A percentile compares a stretch with the other conserved stretches of the same genome.
phyloP scores from a whole-genome alignment of 176 grass and related monocot genomes.

The Zizania latifolia region DNA sequence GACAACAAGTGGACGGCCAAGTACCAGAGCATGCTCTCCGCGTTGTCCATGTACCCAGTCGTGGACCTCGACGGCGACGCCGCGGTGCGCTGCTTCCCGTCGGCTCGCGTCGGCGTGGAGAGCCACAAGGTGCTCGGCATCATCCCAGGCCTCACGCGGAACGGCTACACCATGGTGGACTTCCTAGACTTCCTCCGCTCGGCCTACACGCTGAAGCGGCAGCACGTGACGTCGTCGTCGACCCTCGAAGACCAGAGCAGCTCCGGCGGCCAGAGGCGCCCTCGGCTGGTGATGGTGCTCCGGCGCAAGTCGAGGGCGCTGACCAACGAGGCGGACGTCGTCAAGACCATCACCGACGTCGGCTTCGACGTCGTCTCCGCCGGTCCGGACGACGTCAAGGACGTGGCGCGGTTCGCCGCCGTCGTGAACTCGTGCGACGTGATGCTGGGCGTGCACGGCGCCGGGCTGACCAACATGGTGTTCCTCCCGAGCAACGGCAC shows the following conservation, averaged over 20 bases:
- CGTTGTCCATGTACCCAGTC: conserved; percentile 35
- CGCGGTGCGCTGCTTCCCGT: conserved; percentile 51
- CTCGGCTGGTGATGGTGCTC: conserved; percentile 46
- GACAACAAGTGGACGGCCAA: conserved; percentile 22
- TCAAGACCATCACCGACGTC: neutral
- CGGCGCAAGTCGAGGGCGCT: conserved; percentile 42
- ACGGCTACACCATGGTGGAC: conserved; percentile 36
- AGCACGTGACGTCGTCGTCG: no score
- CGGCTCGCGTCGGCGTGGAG: conserved; percentile 37
- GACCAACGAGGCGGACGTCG: conserved; percentile 39
- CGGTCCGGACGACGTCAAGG: conserved; percentile 2
- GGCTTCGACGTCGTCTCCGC: conserved; percentile 55
- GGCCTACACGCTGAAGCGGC: conserved; percentile 32
- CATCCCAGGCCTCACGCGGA: conserved; percentile 18
- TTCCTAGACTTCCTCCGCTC: conserved; percentile 57
- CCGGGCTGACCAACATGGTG: conserved; percentile 87
- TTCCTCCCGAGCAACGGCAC: conserved; percentile 68
- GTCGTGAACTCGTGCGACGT: conserved; percentile 95
- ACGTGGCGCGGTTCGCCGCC: conserved; percentile 35
- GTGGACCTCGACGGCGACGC: conserved; percentile 52
- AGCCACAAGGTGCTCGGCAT: conserved; percentile 49
- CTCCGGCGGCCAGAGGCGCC: conserved; percentile 21
- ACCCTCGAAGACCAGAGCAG: neutral
- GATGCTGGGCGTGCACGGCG: conserved; percentile 93
- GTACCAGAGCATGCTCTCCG: conserved; percentile 28